Base-by-base conservation (phyloP, 139 green algal genomes). In the Ostreobium quekettii region DNA sequence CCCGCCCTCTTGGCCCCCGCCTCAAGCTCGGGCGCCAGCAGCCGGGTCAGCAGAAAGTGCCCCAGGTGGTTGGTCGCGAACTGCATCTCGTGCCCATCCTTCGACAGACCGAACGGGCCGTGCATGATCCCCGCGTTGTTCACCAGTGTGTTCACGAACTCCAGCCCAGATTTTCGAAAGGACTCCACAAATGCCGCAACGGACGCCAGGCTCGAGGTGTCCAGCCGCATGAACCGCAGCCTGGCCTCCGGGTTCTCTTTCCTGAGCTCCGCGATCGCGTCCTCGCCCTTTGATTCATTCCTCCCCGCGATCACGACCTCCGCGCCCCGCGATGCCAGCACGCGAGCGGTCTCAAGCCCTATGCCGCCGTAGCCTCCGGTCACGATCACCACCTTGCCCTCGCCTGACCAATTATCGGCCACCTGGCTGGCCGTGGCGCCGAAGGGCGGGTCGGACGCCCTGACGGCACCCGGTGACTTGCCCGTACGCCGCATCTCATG, bases 31-130 rank as follows among this genome's bases (percentile, higher is more conserved):
- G 22, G 29, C 70, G 73, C 33, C 29, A 80, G 66, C 24, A 73
- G 61, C 39, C 73, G 66, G 5, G 67, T 53, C 30, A 84, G 37
- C 8, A 73, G 60, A 26, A 84, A 84, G 66, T 84, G 78, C 26
- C 78, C 78, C 1, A 84, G 67, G 64, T 87, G 81, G 70, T 87
- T 85, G 6, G 73, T 77, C 0, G 59, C 78, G 60, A 83, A 73
- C 49, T 77, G 77, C 39, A 79, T 32, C 71, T 87, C 80, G 69
- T 74, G 36, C 11, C 70, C 70, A 1, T 80, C 74, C 8, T 36
- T 39, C 15, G 64, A 60, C 2, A 61, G 64, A 22, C 1, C 38
- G 68, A 78, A 84, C 1, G 64, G 74, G 32, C 56, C 59, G 3
- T 58, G 60, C 36, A 71, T 64, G 15, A 76, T 7, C 0, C 39